A percentile compares a stretch with the other conserved stretches of the same genome.
Conservation (phyloP, 768 basidiomycete genomes). For the Amanita exitialis region DNA sequence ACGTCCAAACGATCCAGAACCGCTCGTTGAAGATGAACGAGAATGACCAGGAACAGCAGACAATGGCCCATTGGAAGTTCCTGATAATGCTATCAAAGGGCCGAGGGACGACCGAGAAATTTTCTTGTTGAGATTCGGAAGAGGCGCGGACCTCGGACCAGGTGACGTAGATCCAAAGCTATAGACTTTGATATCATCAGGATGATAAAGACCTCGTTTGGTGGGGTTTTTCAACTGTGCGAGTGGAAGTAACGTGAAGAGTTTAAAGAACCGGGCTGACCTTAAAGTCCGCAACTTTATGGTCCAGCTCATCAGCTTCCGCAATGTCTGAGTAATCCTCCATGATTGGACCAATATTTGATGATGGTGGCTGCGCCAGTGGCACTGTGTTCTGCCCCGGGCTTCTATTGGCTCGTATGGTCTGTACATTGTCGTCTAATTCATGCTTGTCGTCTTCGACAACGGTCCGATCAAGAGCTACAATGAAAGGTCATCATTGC, state of each 20-base stretch:
- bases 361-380: slow-evolving; percentile 50
- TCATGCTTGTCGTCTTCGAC: slow-evolving; percentile 38
- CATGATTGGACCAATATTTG: slow-evolving; percentile 55
- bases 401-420: slow-evolving; percentile 69
- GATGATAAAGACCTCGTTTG: slow-evolving; percentile 76
- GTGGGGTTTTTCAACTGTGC: slow-evolving; percentile 58
- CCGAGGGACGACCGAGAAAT: slow-evolving; percentile 44
- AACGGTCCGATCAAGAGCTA: slow-evolving; percentile 55
- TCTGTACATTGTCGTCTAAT: slow-evolving; percentile 69
- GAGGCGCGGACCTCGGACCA: slow-evolving; percentile 58
- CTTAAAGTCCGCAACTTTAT: slow-evolving; percentile 81
- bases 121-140: slow-evolving; percentile 44
- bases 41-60: slow-evolving; percentile 29
- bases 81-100: slow-evolving; percentile 24
- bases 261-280: slow-evolving; percentile 22
- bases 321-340: slow-evolving; percentile 92
- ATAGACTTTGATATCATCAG: slow-evolving; percentile 78
- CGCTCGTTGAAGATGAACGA: slow-evolving; percentile 48
- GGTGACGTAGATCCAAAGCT: slow-evolving; percentile 43
- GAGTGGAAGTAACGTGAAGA: neutral
- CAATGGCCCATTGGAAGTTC: slow-evolving; percentile 19
- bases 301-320: slow-evolving; percentile 72
- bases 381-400: slow-evolving; percentile 45
- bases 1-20: slow-evolving; percentile 52
- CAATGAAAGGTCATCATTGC: slow-evolving; percentile 2